Evolutionary conservation across 2,329 filamentous ascomycete genomes (phyloP).

Genomic region (Xylaria multiplex): DNA sequence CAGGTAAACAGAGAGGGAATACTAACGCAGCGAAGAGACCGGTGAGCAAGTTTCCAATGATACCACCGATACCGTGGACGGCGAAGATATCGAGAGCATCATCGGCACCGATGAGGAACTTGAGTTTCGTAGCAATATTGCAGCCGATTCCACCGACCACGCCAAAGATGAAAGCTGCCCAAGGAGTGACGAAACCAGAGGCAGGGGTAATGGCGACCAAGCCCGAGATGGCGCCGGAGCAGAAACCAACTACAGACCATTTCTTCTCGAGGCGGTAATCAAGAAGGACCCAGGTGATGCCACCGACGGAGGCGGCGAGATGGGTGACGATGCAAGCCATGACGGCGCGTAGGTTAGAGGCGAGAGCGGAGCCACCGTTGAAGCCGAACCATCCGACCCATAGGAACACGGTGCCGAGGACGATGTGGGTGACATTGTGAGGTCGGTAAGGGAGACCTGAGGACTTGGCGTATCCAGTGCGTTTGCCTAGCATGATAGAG

Average conservation of each 20-base stretch:
- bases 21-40: conserved; percentile 77
- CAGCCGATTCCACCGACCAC: conserved; percentile 71
- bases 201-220: conserved; percentile 89
- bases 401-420: conserved; percentile 77
- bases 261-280: conserved; percentile 93
- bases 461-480: conserved; percentile 68
- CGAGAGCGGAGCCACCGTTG: conserved; percentile 86
- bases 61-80: conserved; percentile 86
- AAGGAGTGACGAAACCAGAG: conserved; percentile 80
- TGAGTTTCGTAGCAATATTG: conserved; percentile 90
- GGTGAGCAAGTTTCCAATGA: conserved; percentile 81
- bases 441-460: conserved; percentile 73
- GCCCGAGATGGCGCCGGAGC: conserved; percentile 86
- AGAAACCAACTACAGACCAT: conserved; percentile 94
- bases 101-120: conserved; percentile 78
- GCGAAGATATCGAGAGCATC: conserved; percentile 92
- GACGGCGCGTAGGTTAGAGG: conserved; percentile 84
- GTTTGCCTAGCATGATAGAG: conserved; percentile 77
- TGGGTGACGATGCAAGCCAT: conserved; percentile 93
- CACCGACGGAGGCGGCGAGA: conserved; percentile 82
- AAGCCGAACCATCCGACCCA: conserved; percentile 99
- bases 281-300: conserved; percentile 83
- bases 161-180: conserved; percentile 68
- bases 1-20: neutral
- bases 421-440: conserved; percentile 78